These are phyloP conservation scores for Wickerhamiella cacticola DNA, from an alignment of 805 yeast genomes.

Conservation along the genomic window DNA sequence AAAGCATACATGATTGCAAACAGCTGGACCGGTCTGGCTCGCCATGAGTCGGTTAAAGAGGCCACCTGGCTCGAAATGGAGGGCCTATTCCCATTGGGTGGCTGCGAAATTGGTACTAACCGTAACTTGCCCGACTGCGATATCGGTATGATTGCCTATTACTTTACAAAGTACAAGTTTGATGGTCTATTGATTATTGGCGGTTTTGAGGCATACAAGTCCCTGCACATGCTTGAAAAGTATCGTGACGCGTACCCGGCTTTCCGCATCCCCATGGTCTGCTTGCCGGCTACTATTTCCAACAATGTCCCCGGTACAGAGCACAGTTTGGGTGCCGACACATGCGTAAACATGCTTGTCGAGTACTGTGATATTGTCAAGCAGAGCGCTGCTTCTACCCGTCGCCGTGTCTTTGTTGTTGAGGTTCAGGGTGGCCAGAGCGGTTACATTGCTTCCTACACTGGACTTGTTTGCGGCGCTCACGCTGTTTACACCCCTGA, in stretches of 20 bases:
- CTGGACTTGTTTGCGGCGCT: constrained; percentile 82
- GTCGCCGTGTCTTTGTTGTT: constrained; percentile 89
- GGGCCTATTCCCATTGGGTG: constrained; percentile 82
- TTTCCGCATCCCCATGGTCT: constrained; percentile 86
- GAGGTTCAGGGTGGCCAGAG: constrained; percentile 98
- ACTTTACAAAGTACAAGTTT: constrained; percentile 75
- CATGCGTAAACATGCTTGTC: constrained; percentile 84
- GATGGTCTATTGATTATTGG: constrained; percentile 89
- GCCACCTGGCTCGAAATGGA: constrained; percentile 77
- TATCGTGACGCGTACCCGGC: constrained; percentile 75
- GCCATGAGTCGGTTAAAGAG: constrained; percentile 72
- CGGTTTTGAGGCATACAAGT: constrained; percentile 91
- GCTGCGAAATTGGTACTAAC: constrained; percentile 95
- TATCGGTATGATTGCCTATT: constrained; percentile 82
- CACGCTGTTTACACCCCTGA: constrained; percentile 87
- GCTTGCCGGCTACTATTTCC: constrained; percentile 90
- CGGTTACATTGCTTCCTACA: constrained; percentile 82
- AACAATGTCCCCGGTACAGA: constrained; percentile 99
- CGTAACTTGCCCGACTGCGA: constrained; percentile 73
- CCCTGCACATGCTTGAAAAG: constrained; percentile 67
- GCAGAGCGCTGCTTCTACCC: constrained; percentile 86
- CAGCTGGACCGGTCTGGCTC: constrained; percentile 82
- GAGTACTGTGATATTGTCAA: constrained; percentile 91
- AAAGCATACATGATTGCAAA: constrained; percentile 80
- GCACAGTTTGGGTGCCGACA: constrained; percentile 88